These are phyloP conservation scores for Salix udensis DNA, from an alignment of 345 rosid species.

Conservation along the genomic window DNA sequence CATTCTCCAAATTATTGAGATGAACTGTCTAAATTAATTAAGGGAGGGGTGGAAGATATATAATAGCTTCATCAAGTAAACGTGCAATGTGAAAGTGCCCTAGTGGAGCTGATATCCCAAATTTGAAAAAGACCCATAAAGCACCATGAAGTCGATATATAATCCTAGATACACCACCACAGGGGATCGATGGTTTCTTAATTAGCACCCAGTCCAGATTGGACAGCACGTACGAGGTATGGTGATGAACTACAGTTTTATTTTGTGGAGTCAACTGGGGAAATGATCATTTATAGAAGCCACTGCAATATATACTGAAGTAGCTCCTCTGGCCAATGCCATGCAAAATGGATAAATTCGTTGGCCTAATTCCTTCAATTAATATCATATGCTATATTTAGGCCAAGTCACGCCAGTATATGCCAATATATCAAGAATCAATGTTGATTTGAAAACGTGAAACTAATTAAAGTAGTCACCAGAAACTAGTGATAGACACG, in stretches of 20 bases:
- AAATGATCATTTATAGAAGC: neutral
- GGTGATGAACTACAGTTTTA: neutral
- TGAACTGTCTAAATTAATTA: constrained; percentile 26
- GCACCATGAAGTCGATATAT: neutral
- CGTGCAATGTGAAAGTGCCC: constrained; percentile 11
- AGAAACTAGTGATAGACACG: neutral
- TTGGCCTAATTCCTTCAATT: neutral
- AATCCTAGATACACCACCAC: neutral
- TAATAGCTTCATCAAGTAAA: constrained; percentile 21
- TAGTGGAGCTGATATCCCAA: constrained; percentile 14
- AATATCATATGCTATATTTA: neutral
- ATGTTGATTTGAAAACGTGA: no score
- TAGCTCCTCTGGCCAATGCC: neutral
- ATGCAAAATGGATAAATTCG: neutral
- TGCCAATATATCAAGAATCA: neutral
- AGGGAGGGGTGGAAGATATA: constrained; percentile 14
- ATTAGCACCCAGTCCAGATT: neutral
- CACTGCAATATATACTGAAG: neutral
- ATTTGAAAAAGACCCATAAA: constrained; percentile 19
- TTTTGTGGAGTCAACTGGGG: neutral
- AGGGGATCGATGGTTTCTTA: neutral
- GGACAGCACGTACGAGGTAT: neutral
- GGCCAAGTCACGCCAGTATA: no score
- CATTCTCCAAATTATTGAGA: constrained; percentile 8
- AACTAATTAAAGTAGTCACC: neutral